phyloP scores from a whole-genome alignment of 192 early-diverging fungal species.

The Coemansia sp. region DNA sequence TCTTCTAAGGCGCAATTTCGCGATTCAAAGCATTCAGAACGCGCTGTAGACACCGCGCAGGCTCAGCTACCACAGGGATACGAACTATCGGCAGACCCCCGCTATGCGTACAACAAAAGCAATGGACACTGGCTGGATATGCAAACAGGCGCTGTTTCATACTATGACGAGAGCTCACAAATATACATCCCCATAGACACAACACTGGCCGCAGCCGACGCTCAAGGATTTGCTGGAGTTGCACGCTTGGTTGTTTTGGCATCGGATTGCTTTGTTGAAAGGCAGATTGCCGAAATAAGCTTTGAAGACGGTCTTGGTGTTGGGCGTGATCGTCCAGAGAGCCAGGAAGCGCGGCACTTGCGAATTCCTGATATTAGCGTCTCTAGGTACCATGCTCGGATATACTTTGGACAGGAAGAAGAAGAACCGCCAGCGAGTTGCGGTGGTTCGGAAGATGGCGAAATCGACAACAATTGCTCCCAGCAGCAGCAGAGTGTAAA shows the following conservation, averaged over 20 bases:
- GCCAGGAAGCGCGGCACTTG: constrained; percentile 43
- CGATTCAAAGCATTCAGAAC: too few species aligned
- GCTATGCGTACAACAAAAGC: constrained; percentile 50
- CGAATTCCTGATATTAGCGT: constrained; percentile 65
- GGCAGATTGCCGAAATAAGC: constrained; percentile 56
- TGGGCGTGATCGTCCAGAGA: constrained; percentile 59
- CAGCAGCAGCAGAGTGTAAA: not conserved
- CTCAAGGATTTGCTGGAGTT: constrained; percentile 12
- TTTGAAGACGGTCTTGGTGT: constrained; percentile 54
- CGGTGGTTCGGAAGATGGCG: constrained; percentile 37
- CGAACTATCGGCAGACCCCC: constrained; percentile 37
- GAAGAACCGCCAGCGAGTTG: too few species aligned
- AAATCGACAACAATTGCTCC: constrained; percentile 27
- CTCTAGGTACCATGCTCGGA: constrained; percentile 62
- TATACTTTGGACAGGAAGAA: constrained; percentile 32
- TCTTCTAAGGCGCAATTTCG: too few species aligned
- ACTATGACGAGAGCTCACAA: constrained; percentile 52
- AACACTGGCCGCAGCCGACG: not conserved
- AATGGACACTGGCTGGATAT: constrained; percentile 58
- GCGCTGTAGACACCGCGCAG: not conserved
- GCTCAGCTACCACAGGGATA: constrained; percentile 21
- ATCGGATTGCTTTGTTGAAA: constrained; percentile 47
- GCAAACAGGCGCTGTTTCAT: constrained; percentile 50
- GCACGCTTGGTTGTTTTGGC: constrained; percentile 60
- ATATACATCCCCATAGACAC: constrained; percentile 53